Evolutionary conservation across 192 early-diverging fungal genomes (phyloP), one percentile per base, ranked within the genome.

Genomic region (Chytriomyces sp.): DNA sequence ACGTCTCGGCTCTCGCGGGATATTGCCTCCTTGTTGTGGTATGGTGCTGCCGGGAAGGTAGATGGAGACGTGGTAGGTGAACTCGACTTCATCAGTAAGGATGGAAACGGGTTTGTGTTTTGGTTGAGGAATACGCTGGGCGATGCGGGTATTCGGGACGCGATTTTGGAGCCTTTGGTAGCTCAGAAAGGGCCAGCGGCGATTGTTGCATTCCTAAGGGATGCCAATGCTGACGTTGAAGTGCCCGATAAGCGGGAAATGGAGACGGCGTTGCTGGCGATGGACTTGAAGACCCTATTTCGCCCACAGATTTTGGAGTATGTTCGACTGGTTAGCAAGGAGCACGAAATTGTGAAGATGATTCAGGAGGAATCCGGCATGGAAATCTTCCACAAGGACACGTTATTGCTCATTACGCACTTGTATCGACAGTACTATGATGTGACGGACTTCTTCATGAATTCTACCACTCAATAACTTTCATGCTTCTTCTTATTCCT

Each of bases 1-100:
- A 54, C 75, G 3, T 38, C 31, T 12, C 52, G 78, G 26, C 58
- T 84, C 8, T 56, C 52, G 12, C 34, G 80, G 39, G 83, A 81
- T 56, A 52, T 84, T 52, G 67, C 74, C 4, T 56, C 53, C 2
- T 22, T 32, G 30, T 19, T 74, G 52, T 8, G 25, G 17, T 54
- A 28, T 0, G 73, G 64, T 17, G 60, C 17, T 38, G 26, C n/a
- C 4, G 55, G 31, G 1, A 14, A 22, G 14, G 44, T 22, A 22
- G 44, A 49, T 22, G 44, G 44, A n/a, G 17, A 14, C 14, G 64
- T 66, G 10, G 64, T 52, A 2, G 22, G 14, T 14, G 68, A 70
- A 49, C 36, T 70, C 25, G 68, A 70, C 12, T 34, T 33, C 44
- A 40, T 59, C 7, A 59, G 39, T 10, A 70, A 70, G 41, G 68